Percentiles rank a stretch among this genome's conserved stretches.
Conservation (phyloP, 169 alveolate genomes). For the Perkinsus olseni region DNA sequence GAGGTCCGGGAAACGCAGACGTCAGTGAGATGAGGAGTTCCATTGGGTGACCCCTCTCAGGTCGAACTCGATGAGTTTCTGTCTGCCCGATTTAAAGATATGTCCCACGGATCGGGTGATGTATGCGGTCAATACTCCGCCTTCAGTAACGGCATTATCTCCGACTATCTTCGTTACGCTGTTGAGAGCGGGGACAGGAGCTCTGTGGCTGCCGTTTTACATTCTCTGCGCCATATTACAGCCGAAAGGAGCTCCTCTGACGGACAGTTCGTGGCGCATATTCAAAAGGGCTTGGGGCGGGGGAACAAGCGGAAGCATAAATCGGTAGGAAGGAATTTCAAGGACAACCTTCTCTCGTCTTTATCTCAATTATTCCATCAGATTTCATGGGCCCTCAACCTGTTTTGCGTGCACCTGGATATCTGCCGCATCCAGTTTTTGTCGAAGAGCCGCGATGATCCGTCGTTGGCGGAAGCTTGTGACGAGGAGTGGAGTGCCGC, state of each 20-base stretch:
- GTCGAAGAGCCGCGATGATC: background rate
- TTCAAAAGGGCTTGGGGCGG: background rate
- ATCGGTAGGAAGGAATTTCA: background rate
- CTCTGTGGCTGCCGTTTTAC: background rate
- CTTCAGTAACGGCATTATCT: background rate
- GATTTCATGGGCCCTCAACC: background rate
- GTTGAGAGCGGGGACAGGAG: background rate
- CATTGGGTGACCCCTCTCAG: background rate
- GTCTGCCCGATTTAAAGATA: background rate
- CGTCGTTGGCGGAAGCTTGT: background rate
- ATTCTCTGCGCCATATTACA: background rate
- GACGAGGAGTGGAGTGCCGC: background rate
- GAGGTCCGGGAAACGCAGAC: no score
- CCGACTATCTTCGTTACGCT: background rate
- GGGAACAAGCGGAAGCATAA: background rate
- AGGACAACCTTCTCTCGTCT: background rate
- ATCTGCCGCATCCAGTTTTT: background rate
- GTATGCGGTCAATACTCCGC: background rate
- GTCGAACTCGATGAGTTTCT: background rate
- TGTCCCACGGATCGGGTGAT: background rate
- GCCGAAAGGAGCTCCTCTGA: background rate
- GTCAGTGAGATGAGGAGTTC: background rate
- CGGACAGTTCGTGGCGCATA: background rate
- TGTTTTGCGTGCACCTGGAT: background rate
- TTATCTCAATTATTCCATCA: no score